A percentile compares a stretch with the other conserved stretches of the same genome.
Conservation (phyloP, 164 flowering plant species). For the Stephania cephalantha region DNA sequence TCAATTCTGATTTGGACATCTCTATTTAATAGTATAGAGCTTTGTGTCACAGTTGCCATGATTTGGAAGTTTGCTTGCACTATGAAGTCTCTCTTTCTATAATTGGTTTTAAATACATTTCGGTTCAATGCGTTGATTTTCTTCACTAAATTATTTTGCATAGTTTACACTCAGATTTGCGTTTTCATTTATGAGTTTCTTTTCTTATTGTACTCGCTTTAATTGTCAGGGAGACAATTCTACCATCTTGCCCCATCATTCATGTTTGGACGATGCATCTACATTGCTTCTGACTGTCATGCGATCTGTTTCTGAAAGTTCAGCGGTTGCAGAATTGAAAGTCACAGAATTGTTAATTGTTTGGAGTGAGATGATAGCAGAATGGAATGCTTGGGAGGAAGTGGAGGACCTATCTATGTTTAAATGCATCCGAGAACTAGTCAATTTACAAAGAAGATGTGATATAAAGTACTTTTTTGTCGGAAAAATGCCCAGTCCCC, state of each 20-base stretch:
- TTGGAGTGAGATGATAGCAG: constrained; percentile 67
- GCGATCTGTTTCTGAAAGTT: constrained; percentile 31
- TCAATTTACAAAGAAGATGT: constrained; percentile 36
- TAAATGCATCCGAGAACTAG: constrained; percentile 52
- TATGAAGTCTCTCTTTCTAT: too few species aligned
- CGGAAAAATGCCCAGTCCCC: constrained; percentile 41
- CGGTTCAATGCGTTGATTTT: not conserved
- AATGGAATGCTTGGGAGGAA: constrained; percentile 89
- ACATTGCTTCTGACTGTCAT: constrained; percentile 45
- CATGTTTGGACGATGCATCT: constrained; percentile 59
- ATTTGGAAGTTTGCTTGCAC: not conserved
- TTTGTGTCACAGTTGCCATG: not conserved
- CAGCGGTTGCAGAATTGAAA: constrained; percentile 37
- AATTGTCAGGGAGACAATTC: constrained; percentile 36
- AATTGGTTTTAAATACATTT: not conserved
- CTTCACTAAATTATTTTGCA: not conserved
- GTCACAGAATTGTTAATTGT: constrained; percentile 44
- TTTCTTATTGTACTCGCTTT: not conserved
- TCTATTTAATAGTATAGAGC: not conserved
- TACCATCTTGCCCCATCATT: constrained; percentile 27
- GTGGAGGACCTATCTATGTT: constrained; percentile 55
- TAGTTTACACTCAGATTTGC: not conserved
- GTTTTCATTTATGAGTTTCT: not conserved
- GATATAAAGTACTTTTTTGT: constrained; percentile 40
- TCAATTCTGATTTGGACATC: not conserved